phyloP scores from a whole-genome alignment of 2,329 filamentous ascomycete species.

The Orbilia quercus region DNA sequence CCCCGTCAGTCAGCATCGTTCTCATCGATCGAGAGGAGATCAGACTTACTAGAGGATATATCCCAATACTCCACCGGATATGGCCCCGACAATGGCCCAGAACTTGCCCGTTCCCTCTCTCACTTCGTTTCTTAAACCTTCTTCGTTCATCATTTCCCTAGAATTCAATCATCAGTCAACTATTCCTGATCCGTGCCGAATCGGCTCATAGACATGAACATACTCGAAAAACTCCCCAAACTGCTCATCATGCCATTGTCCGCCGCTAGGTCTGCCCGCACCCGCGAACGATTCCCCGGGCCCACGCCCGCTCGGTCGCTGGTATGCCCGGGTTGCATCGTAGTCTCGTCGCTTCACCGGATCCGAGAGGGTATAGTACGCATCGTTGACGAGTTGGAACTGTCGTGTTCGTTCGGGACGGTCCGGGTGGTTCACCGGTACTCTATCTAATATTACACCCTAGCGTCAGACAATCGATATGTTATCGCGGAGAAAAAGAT shows the following conservation, averaged over 20 bases:
- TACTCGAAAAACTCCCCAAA: slow-evolving; percentile 55
- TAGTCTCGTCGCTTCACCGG: slow-evolving; percentile 81
- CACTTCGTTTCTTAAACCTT: slow-evolving; percentile 35
- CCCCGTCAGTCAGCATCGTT: background rate
- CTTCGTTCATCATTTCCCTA: slow-evolving; percentile 54
- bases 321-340: slow-evolving; percentile 71
- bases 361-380: slow-evolving; percentile 92
- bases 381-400: slow-evolving; percentile 92
- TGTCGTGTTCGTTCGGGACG: slow-evolving; percentile 82
- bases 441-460: slow-evolving; percentile 71
- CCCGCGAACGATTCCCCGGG: background rate
- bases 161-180: background rate
- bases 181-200: background rate
- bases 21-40: background rate
- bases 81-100: slow-evolving; percentile 85
- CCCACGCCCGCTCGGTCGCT: slow-evolving; percentile 10
- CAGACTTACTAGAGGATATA: slow-evolving; percentile 75
- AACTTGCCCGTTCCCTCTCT: slow-evolving; percentile 75
- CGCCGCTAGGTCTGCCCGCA: slow-evolving; percentile 22
- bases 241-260: slow-evolving; percentile 49
- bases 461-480: background rate
- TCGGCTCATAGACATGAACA: no score
- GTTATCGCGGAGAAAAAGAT: slow-evolving; percentile 30
- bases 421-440: slow-evolving; percentile 84
- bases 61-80: slow-evolving; percentile 88